Evolutionary conservation across 208 protist species (phyloP).

Genomic region (Trypanosoma lewisi): DNA sequence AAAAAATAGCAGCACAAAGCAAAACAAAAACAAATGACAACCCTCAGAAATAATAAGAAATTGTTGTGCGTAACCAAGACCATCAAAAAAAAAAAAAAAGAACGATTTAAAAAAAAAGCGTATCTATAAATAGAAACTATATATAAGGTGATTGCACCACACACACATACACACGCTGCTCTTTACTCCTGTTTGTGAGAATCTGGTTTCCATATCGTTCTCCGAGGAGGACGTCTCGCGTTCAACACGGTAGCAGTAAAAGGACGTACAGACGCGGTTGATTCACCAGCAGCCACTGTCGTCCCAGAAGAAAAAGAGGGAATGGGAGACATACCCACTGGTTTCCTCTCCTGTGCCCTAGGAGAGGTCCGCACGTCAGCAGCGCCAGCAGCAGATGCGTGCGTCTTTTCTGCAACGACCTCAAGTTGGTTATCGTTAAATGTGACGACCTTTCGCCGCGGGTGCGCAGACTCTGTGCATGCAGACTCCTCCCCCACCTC

Average conservation of each 20-base stretch:
- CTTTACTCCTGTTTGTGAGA: not conserved
- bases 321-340: not conserved
- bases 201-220: constrained; percentile 24
- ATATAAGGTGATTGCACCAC: too few species aligned
- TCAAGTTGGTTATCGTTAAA: constrained; percentile 23
- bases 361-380: not conserved
- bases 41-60: too few species aligned
- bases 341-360: not conserved
- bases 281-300: not conserved
- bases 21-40: constrained; percentile 9
- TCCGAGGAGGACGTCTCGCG: constrained; percentile 5
- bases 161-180: too few species aligned
- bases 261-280: not conserved
- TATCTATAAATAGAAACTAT: too few species aligned
- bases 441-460: constrained; percentile 22
- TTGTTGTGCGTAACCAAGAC: too few species aligned
- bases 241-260: not conserved
- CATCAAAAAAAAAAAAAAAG: too few species aligned
- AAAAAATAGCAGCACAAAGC: constrained; percentile 15
- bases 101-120: constrained; percentile 10
- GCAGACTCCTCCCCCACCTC: not conserved
- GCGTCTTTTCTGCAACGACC: not conserved
- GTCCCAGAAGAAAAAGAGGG: not conserved
- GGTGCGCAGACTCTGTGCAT: not conserved
- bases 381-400: not conserved